These are phyloP conservation scores for Gautieria morchelliformis DNA, from an alignment of 768 basidiomycete genomes.

Conservation along the genomic window DNA sequence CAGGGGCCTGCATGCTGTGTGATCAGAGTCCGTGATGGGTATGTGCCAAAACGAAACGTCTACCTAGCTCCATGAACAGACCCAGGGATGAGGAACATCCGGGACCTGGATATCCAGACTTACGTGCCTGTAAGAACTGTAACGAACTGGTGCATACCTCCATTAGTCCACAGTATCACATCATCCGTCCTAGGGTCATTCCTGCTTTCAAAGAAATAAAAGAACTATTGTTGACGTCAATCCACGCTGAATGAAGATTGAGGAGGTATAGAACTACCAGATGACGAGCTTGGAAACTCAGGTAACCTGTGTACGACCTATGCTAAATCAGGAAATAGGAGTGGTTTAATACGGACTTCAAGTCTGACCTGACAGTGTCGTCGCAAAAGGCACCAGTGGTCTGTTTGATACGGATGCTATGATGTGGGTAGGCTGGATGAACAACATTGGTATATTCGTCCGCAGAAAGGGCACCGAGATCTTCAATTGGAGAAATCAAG, in stretches of 20 bases:
- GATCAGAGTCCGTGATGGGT: too few relatives aligned
- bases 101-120: slow-evolving; percentile 29
- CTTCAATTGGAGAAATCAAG: not conserved
- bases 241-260: too few relatives aligned
- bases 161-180: slow-evolving; percentile 31
- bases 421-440: not conserved
- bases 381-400: not conserved
- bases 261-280: slow-evolving; percentile 14
- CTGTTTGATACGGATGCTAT: slow-evolving; percentile 3
- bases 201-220: slow-evolving; percentile 70
- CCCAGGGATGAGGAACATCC: slow-evolving; percentile 51
- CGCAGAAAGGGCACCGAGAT: slow-evolving; percentile 6
- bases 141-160: slow-evolving; percentile 25
- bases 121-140: not conserved
- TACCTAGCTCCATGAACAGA: slow-evolving; percentile 56
- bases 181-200: slow-evolving; percentile 37
- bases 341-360: not conserved
- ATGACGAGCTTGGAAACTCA: slow-evolving; percentile 52
- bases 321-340: not conserved
- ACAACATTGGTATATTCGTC: not conserved
- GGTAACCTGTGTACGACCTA: slow-evolving; percentile 37
- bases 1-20: slow-evolving; percentile 44
- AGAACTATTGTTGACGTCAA: slow-evolving; percentile 27
- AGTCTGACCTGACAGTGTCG: slow-evolving; percentile 5
- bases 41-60: not conserved